These are phyloP conservation scores for Populus nigra DNA, from an alignment of 345 rosid genomes.

Conservation along the genomic window DNA sequence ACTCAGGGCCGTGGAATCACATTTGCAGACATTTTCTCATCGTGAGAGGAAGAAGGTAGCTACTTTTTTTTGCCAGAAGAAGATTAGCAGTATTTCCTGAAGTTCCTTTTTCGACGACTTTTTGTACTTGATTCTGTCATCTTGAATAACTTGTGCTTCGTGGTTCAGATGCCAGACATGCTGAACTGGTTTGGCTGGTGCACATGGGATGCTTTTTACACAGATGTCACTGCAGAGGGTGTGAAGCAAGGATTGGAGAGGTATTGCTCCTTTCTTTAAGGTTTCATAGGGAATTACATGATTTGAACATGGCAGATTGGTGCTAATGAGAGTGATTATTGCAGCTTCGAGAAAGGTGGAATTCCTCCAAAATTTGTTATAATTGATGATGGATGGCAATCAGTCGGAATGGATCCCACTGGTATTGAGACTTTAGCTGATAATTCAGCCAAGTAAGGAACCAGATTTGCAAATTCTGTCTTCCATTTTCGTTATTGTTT, in stretches of 20 bases:
- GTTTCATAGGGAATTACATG: background rate
- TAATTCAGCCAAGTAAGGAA: constrained; percentile 58
- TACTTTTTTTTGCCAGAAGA: background rate
- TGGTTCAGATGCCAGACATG: constrained; percentile 57
- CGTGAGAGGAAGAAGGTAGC: constrained; percentile 57
- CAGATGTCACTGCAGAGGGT: constrained; percentile 54
- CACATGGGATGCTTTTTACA: constrained; percentile 76
- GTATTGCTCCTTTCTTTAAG: constrained; percentile 18
- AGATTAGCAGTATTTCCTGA: too few species aligned
- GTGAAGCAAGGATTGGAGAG: constrained; percentile 57
- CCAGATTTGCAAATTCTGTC: background rate
- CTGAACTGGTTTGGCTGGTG: constrained; percentile 82
- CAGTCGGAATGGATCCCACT: constrained; percentile 61
- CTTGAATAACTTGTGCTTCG: background rate
- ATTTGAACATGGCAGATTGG: background rate
- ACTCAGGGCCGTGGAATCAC: constrained; percentile 51
- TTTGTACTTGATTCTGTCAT: background rate
- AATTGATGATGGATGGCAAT: constrained; percentile 74
- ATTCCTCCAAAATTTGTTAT: constrained; percentile 61
- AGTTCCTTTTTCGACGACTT: too few species aligned
- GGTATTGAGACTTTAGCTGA: constrained; percentile 43
- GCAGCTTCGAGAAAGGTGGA: constrained; percentile 57
- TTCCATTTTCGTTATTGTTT: background rate
- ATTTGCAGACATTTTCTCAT: constrained; percentile 58
- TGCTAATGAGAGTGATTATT: constrained; percentile 5